A percentile compares a stretch with the other conserved stretches of the same genome.
These are phyloP conservation scores for Dipteronia dyeriana DNA, from an alignment of 345 rosid species.

Conservation along the genomic window DNA sequence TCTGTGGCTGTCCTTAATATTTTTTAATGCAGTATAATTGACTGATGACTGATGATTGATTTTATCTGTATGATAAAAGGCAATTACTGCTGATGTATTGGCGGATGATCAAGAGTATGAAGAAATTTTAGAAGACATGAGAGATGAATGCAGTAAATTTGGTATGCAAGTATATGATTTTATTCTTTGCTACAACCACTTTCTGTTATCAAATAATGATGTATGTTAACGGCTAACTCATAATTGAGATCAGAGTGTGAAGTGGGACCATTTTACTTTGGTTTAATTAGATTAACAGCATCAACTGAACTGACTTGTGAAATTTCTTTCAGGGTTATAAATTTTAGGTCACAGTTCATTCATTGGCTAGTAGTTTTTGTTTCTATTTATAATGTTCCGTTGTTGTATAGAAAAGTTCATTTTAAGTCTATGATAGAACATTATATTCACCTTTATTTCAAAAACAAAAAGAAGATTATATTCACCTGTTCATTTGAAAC, in stretches of 20 bases:
- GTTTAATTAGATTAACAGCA: background rate
- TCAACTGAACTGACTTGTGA: background rate
- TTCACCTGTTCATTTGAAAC: background rate
- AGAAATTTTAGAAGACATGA: constrained; percentile 39
- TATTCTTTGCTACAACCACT: background rate
- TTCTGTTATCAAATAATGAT: constrained; percentile 7
- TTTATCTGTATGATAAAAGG: constrained; percentile 15
- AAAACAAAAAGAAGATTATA: too few relatives aligned
- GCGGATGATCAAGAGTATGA: constrained; percentile 34
- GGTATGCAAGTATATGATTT: constrained; percentile 14
- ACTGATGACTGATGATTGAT: constrained; percentile 7
- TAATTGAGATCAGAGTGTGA: background rate
- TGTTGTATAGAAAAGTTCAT: background rate
- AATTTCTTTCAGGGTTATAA: background rate
- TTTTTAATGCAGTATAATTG: background rate
- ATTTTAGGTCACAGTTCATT: background rate
- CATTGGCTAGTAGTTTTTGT: background rate
- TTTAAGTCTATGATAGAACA: background rate
- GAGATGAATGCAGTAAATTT: constrained; percentile 36
- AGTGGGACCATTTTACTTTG: background rate
- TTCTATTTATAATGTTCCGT: background rate
- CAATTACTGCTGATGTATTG: constrained; percentile 29
- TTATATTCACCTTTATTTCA: background rate
- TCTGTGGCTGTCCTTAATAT: background rate
- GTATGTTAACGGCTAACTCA: background rate